Percentiles rank a stretch among this genome's conserved stretches.
phyloP scores from a whole-genome alignment of 2,329 filamentous ascomycete genomes.

The Emergomyces pasteurianus region DNA sequence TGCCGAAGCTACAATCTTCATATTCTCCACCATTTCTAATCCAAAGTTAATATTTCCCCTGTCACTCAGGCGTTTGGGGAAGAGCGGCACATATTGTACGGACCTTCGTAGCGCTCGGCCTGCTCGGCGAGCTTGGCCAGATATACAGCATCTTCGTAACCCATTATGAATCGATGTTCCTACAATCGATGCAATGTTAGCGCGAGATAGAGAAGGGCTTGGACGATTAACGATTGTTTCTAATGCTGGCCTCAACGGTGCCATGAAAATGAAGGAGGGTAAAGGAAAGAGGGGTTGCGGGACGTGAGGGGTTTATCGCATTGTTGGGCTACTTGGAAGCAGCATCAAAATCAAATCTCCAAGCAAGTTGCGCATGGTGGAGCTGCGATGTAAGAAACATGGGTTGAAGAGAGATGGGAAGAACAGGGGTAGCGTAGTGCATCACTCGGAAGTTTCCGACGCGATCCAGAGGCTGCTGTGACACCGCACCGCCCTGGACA shows the following conservation, averaged over 20 bases:
- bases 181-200: not conserved
- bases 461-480: constrained; percentile 2
- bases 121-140: constrained; percentile 99
- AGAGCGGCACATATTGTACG: constrained; percentile 23
- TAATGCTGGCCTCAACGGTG: not conserved
- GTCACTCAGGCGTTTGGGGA: not conserved
- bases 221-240: not conserved
- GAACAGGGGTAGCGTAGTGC: not conserved
- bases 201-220: not conserved
- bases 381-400: not conserved
- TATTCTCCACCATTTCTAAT: constrained; percentile 98
- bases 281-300: not conserved
- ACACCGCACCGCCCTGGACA: not conserved
- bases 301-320: not conserved
- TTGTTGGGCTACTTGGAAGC: not conserved
- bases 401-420: not conserved
- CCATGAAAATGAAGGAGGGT: not conserved
- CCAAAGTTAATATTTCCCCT: not conserved
- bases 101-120: constrained; percentile 99
- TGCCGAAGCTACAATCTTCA: constrained; percentile 94
- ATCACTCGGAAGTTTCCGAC: not conserved
- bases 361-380: not conserved
- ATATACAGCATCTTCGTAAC: constrained; percentile 98
- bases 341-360: not conserved
- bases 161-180: constrained; percentile 57